These are phyloP conservation scores for Phylloporus scabripes DNA, from an alignment of 768 basidiomycete species.

Conservation along the genomic window DNA sequence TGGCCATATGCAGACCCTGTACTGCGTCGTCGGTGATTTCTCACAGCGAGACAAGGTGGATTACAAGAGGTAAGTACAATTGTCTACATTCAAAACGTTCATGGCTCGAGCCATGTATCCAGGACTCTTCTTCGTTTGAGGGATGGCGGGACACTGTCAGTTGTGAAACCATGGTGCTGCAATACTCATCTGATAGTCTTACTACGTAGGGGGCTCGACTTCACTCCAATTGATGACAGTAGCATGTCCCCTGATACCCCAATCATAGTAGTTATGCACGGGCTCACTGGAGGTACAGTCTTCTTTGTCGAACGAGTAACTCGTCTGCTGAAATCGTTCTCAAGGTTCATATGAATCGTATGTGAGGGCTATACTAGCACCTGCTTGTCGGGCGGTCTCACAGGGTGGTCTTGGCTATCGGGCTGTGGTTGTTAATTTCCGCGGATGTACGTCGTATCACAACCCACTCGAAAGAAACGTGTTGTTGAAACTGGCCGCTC, in stretches of 20 bases:
- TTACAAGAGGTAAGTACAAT: slow-evolving; percentile 26
- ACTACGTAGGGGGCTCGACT: slow-evolving; percentile 29
- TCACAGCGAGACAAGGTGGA: slow-evolving; percentile 26
- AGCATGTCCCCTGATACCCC: slow-evolving; percentile 23
- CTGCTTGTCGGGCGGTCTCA: slow-evolving; percentile 60
- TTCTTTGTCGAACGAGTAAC: neutral
- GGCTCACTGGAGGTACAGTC: slow-evolving; percentile 29
- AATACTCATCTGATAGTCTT: neutral
- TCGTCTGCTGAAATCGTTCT: slow-evolving; percentile 7
- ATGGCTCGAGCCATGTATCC: slow-evolving; percentile 3
- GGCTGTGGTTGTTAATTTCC: slow-evolving; percentile 86
- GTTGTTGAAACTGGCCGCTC: slow-evolving; percentile 12
- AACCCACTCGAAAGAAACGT: slow-evolving; percentile 5
- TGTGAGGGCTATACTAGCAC: slow-evolving; percentile 74
- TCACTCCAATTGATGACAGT: slow-evolving; percentile 25
- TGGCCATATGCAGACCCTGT: slow-evolving; percentile 31
- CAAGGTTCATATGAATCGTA: slow-evolving; percentile 87
- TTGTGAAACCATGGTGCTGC: neutral
- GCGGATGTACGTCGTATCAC: slow-evolving; percentile 64
- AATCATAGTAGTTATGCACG: slow-evolving; percentile 30
- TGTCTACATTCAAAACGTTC: neutral
- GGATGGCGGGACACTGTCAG: slow-evolving; percentile 33
- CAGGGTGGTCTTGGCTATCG: slow-evolving; percentile 89
- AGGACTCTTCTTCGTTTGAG: slow-evolving; percentile 27
- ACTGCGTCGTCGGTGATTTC: slow-evolving; percentile 29